These are phyloP conservation scores for Mollisiaceae sp. DNA, from an alignment of 2,329 filamentous ascomycete genomes.

Conservation along the genomic window DNA sequence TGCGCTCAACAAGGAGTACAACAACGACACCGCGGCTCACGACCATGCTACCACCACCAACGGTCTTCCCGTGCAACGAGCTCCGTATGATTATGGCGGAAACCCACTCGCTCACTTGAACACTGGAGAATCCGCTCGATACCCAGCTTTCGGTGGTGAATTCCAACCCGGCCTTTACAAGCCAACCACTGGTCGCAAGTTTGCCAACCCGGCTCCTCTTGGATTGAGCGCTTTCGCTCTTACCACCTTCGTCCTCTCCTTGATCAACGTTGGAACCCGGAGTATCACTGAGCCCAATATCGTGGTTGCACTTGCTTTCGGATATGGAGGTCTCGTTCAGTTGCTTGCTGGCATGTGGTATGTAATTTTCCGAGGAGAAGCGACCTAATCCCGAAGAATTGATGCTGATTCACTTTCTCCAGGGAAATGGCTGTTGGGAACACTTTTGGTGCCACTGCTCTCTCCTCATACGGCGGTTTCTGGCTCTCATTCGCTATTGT, in stretches of 20 bases:
- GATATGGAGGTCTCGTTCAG: constrained; percentile 71
- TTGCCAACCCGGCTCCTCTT: constrained; percentile 65
- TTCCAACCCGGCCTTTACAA: constrained; percentile 65
- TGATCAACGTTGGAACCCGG: constrained; percentile 59
- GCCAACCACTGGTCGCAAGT: constrained; percentile 55
- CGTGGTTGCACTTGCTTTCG: constrained; percentile 60
- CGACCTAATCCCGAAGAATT: not conserved
- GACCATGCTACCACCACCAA: constrained; percentile 27
- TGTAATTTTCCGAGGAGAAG: constrained; percentile 23
- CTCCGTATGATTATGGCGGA: constrained; percentile 41
- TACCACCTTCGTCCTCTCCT: constrained; percentile 65
- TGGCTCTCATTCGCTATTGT: constrained; percentile 65
- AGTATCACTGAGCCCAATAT: constrained; percentile 55
- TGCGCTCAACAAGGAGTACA: constrained; percentile 34
- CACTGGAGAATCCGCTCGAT: constrained; percentile 47
- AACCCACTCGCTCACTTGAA: constrained; percentile 56
- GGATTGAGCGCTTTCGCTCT: constrained; percentile 66
- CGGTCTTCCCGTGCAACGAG: constrained; percentile 2
- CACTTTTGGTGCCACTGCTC: constrained; percentile 66
- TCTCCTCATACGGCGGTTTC: constrained; percentile 67
- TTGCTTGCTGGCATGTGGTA: constrained; percentile 72
- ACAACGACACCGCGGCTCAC: constrained; percentile 22
- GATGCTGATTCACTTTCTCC: not conserved
- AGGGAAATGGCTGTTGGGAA: constrained; percentile 69
- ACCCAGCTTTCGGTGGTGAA: constrained; percentile 62